These are phyloP conservation scores for Acanthamoeba lenticulata DNA, from an alignment of 208 protist genomes.

Conservation along the genomic window DNA sequence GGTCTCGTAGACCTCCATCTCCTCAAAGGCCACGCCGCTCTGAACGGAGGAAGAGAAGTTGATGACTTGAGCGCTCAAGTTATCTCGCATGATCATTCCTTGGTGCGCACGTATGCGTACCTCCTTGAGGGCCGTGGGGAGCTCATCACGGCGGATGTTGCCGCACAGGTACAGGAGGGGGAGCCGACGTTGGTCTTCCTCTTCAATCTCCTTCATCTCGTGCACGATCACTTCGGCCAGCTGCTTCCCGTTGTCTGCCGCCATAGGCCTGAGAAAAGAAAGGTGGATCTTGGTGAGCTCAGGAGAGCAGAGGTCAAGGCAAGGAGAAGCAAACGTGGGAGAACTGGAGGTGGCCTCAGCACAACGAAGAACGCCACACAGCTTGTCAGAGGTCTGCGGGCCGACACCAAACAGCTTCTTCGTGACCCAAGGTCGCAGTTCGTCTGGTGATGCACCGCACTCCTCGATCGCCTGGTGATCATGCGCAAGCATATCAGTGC, in stretches of 20 bases:
- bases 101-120: not conserved
- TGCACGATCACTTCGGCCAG: not conserved
- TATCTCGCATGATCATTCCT: not conserved
- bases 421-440: not conserved
- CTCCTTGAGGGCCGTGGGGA: not conserved
- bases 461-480: not conserved
- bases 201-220: not conserved
- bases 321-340: not conserved
- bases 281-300: not conserved
- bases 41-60: not conserved
- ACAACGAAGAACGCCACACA: not conserved
- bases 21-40: not conserved
- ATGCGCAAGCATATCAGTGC: not conserved
- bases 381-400: not conserved
- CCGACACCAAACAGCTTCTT: slow-evolving; percentile 35
- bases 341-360: not conserved
- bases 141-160: not conserved
- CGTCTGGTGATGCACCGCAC: not conserved
- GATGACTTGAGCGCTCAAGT: not conserved
- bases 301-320: not conserved
- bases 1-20: slow-evolving; percentile 36
- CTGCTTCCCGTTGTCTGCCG: not conserved
- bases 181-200: too few species aligned
- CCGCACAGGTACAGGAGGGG: slow-evolving; percentile 25
- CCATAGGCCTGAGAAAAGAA: not conserved